A percentile compares a stretch with the other conserved stretches of the same genome.
These are phyloP conservation scores for Raphanus sativus DNA, from an alignment of 345 rosid genomes.

Conservation along the genomic window DNA sequence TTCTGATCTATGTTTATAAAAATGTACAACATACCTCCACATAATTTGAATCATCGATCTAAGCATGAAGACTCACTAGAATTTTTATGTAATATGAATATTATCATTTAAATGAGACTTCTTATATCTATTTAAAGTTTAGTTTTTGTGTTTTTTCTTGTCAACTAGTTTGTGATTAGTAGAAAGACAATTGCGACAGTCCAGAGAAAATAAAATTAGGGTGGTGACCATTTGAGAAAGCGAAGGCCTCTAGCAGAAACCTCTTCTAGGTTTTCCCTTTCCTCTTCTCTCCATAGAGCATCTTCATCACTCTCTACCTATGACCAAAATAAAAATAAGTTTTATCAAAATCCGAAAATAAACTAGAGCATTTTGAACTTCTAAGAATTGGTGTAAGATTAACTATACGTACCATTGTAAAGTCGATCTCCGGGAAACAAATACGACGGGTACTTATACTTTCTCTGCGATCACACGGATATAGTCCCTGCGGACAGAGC, in stretches of 20 bases:
- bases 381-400: background rate
- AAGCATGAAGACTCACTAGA: background rate
- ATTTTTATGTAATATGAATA: background rate
- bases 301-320: slow-evolving; percentile 82
- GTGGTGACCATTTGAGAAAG: slow-evolving; percentile 56
- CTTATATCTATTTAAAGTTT: background rate
- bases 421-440: slow-evolving; percentile 62
- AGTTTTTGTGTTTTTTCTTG: background rate
- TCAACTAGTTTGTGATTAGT: background rate
- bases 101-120: background rate
- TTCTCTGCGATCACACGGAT: slow-evolving; percentile 72
- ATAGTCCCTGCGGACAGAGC: slow-evolving; percentile 50
- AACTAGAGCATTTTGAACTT: background rate
- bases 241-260: slow-evolving; percentile 59
- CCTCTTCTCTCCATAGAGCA: slow-evolving; percentile 47
- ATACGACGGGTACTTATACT: slow-evolving; percentile 40
- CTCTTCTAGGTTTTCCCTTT: slow-evolving; percentile 53
- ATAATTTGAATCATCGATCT: background rate
- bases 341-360: background rate
- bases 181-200: background rate
- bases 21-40: background rate
- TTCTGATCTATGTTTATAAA: background rate
- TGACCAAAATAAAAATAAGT: background rate
- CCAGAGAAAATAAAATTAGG: background rate
- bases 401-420: slow-evolving; percentile 47